Conservation (phyloP, 225 moss, liverwort and hornwort species). For the Anthoceros angustus region DNA sequence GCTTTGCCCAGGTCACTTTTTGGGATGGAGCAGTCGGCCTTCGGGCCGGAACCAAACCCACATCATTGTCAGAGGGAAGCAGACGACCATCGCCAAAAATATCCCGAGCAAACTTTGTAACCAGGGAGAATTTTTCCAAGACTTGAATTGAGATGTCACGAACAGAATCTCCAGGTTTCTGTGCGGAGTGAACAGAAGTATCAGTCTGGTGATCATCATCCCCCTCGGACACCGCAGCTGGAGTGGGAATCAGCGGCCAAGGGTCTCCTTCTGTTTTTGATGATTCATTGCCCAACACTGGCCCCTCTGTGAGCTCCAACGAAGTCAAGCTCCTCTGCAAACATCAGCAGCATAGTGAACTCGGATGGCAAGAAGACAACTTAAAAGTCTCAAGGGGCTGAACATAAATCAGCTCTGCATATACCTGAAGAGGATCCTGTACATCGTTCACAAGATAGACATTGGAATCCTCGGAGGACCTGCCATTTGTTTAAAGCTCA, state of each 20-base stretch:
- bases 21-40: slow-evolving; percentile 4
- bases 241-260: slow-evolving; percentile 5
- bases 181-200: slow-evolving; percentile 6
- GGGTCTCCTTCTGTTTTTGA: slow-evolving; percentile 20
- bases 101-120: slow-evolving; percentile 90
- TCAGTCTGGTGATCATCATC: slow-evolving; percentile 6
- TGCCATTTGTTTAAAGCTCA: slow-evolving; percentile 13
- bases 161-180: slow-evolving; percentile 36
- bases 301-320: slow-evolving; percentile 66
- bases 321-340: slow-evolving; percentile 93
- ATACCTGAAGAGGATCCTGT: slow-evolving; percentile 91
- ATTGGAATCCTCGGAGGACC: slow-evolving; percentile 85
- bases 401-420: not conserved
- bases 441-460: slow-evolving; percentile 95
- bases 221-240: slow-evolving; percentile 24
- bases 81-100: slow-evolving; percentile 83
- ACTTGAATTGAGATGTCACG: slow-evolving; percentile 74
- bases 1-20: not conserved
- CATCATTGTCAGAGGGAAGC: slow-evolving; percentile 57
- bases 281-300: slow-evolving; percentile 19
- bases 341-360: not conserved
- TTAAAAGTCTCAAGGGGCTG: not conserved
- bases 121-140: slow-evolving; percentile 90
- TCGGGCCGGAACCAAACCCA: slow-evolving; percentile 58
- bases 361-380: not conserved